Evolutionary conservation across 2,329 filamentous ascomycete species (phyloP), one percentile per base, ranked within the genome.

Genomic region (Bipolaris oryzae): DNA sequence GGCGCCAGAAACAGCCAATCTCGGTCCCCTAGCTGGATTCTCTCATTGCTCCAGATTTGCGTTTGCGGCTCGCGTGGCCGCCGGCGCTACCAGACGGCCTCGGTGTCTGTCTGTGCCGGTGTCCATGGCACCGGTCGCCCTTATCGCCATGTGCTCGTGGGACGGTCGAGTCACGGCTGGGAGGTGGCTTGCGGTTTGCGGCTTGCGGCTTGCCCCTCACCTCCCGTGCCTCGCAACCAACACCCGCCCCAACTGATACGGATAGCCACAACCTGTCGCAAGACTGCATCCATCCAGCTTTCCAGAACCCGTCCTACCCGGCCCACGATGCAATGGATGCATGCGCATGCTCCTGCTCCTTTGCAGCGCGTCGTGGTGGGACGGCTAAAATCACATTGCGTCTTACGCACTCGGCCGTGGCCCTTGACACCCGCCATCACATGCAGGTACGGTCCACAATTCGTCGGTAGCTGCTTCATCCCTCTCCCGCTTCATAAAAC

Each of bases 401-500:
- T 52, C 54, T 50, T 44, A 28, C 23, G 9, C 57, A 38, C 16
- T 16, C 35, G 7, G 16, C 35, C n/a, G 6, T 16, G n/a, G n/a
- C 16, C 35, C 35, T 38, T 38, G 35, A 38, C 35, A 38, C 25
- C 42, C 25, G 56, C 50, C 53, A 48, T 33, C 48, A 35, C 41
- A 62, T 60, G 61, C 61, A 62, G 61, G 61, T 64, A 64, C 61
- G 51, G 37, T 31, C 49, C 37, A 39, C 45, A 35, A 42, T 52
- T 15, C n/a, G 21, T 50, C 13, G 16, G 18, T n/a, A 7, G 43
- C 18, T 15, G 5, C 18, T 21, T 21, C 18, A 35, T 13, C 44
- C 11, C 13, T 15, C 13, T n/a, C 20, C 33, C 20, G 20, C 34
- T n/a, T 34, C 13, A 6, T n/a, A 46, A 44, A 60, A 35, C 41